These are phyloP conservation scores for Secale cereale DNA, from an alignment of 176 grass and related monocot species.

Conservation along the genomic window DNA sequence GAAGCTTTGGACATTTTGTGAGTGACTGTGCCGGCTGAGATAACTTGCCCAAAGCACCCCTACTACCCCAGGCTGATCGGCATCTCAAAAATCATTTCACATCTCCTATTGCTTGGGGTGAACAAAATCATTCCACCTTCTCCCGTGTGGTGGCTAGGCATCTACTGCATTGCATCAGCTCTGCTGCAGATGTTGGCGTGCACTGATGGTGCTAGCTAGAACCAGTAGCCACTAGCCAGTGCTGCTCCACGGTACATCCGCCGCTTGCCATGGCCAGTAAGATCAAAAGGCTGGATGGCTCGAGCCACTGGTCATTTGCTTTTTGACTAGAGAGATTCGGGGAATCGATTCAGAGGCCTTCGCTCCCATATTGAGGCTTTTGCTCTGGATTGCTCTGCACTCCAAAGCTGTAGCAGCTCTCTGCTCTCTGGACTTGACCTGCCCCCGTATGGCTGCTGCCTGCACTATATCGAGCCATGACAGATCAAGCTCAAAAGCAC, in stretches of 20 bases:
- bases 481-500: neutral
- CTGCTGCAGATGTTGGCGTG: neutral
- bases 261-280: neutral
- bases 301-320: neutral
- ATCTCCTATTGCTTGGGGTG: conserved; percentile 7
- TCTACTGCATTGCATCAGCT: neutral
- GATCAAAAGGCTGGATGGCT: neutral
- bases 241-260: neutral
- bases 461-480: conserved; percentile 13
- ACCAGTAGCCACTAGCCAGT: neutral
- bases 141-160: neutral
- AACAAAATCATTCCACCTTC: conserved; percentile 23
- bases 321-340: conserved; percentile 37
- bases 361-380: conserved; percentile 9
- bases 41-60: neutral
- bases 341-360: conserved; percentile 1
- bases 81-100: neutral
- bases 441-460: neutral
- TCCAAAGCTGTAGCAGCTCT: neutral
- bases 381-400: neutral
- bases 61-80: neutral
- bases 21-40: neutral
- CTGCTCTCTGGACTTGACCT: neutral
- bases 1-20: neutral
- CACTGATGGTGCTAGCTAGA: neutral